A percentile compares a stretch with the other conserved stretches of the same genome.
Evolutionary conservation across 2,329 filamentous ascomycete genomes (phyloP).

Genomic region (Colletotrichum sp.): DNA sequence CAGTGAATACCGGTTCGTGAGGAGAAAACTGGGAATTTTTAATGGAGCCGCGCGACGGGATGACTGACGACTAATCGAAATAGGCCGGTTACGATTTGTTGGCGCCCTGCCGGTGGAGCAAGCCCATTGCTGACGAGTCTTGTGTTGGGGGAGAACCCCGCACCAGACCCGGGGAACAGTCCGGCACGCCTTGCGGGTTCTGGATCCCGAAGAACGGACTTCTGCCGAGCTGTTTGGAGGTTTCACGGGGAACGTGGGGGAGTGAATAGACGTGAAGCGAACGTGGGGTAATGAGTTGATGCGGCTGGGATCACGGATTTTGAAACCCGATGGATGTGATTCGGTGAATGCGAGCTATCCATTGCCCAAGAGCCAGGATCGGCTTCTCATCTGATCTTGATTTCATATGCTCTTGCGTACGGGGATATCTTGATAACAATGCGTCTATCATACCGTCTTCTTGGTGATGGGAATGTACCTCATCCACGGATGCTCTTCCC

Average conservation of each 20-base stretch:
- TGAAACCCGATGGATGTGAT: background rate
- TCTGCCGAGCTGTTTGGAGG: background rate
- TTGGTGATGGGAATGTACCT: background rate
- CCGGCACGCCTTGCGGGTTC: background rate
- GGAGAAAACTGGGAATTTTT: background rate
- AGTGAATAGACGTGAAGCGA: background rate
- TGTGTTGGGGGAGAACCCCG: background rate
- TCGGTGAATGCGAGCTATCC: background rate
- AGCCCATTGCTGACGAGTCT: background rate
- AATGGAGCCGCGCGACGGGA: background rate
- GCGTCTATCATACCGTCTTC: background rate
- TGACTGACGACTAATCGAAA: background rate
- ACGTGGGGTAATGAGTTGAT: background rate
- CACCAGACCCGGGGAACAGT: background rate
- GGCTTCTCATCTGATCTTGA: background rate
- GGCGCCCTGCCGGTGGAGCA: background rate
- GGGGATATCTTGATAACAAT: background rate
- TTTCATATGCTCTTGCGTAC: background rate
- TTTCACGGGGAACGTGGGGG: background rate
- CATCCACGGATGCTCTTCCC: conserved; percentile 63
- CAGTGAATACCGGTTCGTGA: background rate
- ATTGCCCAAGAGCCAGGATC: background rate
- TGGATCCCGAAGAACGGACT: background rate
- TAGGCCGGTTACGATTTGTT: background rate
- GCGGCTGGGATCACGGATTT: background rate